These are phyloP conservation scores for Plasmopara muralis DNA, from an alignment of 352 stramenopile genomes.

Conservation along the genomic window DNA sequence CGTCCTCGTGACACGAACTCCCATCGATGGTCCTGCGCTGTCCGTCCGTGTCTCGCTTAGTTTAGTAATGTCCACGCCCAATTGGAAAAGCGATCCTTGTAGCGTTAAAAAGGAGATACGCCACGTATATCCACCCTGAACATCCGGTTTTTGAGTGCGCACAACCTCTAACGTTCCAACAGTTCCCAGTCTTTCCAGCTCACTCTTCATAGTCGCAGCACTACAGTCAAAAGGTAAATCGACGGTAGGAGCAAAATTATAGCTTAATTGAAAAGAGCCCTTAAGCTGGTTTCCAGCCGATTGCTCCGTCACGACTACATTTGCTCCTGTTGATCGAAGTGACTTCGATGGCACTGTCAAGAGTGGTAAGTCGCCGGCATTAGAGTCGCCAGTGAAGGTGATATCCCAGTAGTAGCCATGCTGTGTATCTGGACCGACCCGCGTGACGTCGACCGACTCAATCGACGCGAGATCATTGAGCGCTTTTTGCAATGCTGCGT, in stretches of 20 bases:
- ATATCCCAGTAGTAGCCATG: constrained; percentile 67
- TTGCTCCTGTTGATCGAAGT: constrained; percentile 32
- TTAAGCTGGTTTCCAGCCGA: constrained; percentile 58
- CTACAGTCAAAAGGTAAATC: constrained; percentile 78
- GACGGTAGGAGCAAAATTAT: constrained; percentile 39
- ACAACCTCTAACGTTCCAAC: constrained; percentile 57
- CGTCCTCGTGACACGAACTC: constrained; percentile 36
- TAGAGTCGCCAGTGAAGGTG: constrained; percentile 68
- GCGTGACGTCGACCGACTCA: constrained; percentile 53
- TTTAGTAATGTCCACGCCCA: constrained; percentile 27
- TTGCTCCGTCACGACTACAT: constrained; percentile 29
- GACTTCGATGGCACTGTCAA: constrained; percentile 42
- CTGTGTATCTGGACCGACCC: constrained; percentile 46
- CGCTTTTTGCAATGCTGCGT: constrained; percentile 47
- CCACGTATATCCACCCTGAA: constrained; percentile 90
- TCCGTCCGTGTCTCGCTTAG: constrained; percentile 54
- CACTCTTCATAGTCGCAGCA: constrained; percentile 56
- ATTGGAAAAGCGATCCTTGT: constrained; percentile 35
- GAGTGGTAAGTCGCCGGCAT: constrained; percentile 52
- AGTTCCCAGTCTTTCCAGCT: constrained; percentile 39
- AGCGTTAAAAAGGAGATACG: constrained; percentile 88
- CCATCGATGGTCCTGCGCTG: constrained; percentile 31
- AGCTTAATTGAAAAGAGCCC: constrained; percentile 59
- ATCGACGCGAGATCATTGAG: constrained; percentile 55
- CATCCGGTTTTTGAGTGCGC: constrained; percentile 53